Evolutionary conservation across 2,329 filamentous ascomycete species (phyloP).

Genomic region (Byssoonygena ceratinophila): DNA sequence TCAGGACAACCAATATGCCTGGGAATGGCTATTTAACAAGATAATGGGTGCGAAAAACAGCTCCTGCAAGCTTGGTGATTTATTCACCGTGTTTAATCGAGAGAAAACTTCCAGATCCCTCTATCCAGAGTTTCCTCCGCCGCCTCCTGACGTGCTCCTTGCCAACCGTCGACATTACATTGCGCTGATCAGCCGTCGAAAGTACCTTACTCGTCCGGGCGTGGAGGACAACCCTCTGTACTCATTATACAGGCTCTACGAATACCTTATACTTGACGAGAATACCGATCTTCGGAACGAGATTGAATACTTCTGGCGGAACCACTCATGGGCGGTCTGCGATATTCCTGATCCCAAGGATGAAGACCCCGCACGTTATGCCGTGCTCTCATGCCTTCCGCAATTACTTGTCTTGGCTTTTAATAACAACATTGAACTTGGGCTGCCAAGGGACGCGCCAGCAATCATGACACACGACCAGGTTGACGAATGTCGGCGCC

Average conservation of each 20-base stretch:
- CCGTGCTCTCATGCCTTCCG: not conserved
- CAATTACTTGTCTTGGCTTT: constrained; percentile 2
- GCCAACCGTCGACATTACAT: not conserved
- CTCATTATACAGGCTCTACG: constrained; percentile 8
- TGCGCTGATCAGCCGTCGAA: not conserved
- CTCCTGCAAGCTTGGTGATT: not conserved
- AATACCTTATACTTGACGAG: constrained; percentile 2
- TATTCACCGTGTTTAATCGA: not conserved
- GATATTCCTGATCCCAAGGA: constrained; percentile 9
- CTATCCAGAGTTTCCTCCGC: not conserved
- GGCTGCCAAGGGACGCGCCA: constrained; percentile 2
- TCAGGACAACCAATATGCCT: too few species aligned
- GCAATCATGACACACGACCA: constrained; percentile 8
- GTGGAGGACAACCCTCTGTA: not conserved
- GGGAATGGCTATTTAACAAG: too few species aligned
- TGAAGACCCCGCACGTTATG: constrained; percentile 10
- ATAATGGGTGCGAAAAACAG: not conserved
- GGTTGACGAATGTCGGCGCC: not conserved
- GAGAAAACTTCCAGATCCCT: not conserved
- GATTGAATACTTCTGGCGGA: constrained; percentile 7
- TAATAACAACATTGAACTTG: constrained; percentile 11
- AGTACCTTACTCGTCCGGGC: not conserved
- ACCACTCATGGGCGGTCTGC: not conserved
- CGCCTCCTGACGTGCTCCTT: not conserved
- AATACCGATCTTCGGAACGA: not conserved